phyloP scores from a whole-genome alignment of 345 rosid species.

The Capsella bursapastoris region DNA sequence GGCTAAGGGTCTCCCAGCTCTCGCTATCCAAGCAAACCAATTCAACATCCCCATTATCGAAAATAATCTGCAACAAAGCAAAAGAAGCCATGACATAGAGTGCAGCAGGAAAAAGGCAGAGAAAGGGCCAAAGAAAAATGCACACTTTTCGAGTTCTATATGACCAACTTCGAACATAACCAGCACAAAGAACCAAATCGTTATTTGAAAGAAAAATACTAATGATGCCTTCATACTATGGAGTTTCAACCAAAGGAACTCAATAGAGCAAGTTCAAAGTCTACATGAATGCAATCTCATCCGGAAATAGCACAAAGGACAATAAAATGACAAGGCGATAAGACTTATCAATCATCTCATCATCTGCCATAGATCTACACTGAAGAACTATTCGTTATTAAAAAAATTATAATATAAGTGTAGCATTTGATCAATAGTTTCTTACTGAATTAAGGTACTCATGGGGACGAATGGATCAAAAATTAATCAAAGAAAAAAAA shows the following conservation, averaged over 20 bases:
- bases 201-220: constrained; percentile 9
- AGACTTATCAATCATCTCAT: constrained; percentile 4
- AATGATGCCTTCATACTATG: constrained; percentile 11
- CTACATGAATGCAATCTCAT: constrained; percentile 13
- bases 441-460: neutral
- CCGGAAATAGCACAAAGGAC: neutral
- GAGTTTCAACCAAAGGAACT: constrained; percentile 15
- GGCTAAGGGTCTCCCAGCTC: constrained; percentile 54
- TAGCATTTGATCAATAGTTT: neutral
- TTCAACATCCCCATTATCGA: constrained; percentile 57
- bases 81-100: neutral
- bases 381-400: constrained; percentile 4
- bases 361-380: constrained; percentile 6
- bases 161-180: constrained; percentile 17
- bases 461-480: neutral
- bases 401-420: neutral
- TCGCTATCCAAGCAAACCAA: constrained; percentile 57
- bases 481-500: neutral
- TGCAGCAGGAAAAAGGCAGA: constrained; percentile 3
- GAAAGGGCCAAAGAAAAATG: constrained; percentile 16
- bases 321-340: neutral
- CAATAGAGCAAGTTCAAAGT: constrained; percentile 13
- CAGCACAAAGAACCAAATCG: neutral
- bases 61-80: constrained; percentile 51
- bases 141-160: neutral